Conservation (phyloP, 768 basidiomycete genomes). For the Tubosaeta sp. region DNA sequence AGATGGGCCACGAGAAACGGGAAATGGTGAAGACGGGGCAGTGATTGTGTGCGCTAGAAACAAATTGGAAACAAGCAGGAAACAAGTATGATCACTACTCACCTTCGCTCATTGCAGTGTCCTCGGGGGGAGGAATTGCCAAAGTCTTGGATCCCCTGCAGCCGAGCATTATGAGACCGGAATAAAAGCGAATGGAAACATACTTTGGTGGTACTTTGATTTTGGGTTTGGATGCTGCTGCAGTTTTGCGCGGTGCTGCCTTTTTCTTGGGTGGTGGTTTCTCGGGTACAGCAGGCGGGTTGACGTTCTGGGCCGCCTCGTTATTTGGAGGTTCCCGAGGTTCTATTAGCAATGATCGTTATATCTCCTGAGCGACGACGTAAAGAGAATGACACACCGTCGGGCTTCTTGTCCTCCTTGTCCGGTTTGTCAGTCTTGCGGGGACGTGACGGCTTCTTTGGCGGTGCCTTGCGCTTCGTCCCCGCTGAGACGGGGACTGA, state of each 20-base stretch:
- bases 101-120: conserved; percentile 63
- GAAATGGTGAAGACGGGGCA: conserved; percentile 67
- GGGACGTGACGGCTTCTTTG: conserved; percentile 46
- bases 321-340: conserved; percentile 27
- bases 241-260: conserved; percentile 40
- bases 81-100: conserved; percentile 9
- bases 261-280: conserved; percentile 48
- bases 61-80: conserved; percentile 4
- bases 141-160: conserved; percentile 27
- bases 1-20: conserved; percentile 33
- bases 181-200: conserved; percentile 1
- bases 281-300: conserved; percentile 21
- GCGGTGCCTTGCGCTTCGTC: conserved; percentile 47
- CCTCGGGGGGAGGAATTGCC: conserved; percentile 42
- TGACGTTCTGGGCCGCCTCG: conserved; percentile 17
- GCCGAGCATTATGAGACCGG: conserved; percentile 8
- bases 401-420: conserved; percentile 44
- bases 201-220: conserved; percentile 30
- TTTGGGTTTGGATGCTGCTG: conserved; percentile 34
- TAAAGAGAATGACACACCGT: conserved; percentile 34
- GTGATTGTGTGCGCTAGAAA: conserved; percentile 57
- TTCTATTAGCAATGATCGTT: conserved; percentile 19
- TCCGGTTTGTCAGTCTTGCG: conserved; percentile 50
- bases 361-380: conserved; percentile 6
- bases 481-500: conserved; percentile 33